Conservation (phyloP, 371 early-diverging fungal genomes). For the Mucor circinelloides region DNA sequence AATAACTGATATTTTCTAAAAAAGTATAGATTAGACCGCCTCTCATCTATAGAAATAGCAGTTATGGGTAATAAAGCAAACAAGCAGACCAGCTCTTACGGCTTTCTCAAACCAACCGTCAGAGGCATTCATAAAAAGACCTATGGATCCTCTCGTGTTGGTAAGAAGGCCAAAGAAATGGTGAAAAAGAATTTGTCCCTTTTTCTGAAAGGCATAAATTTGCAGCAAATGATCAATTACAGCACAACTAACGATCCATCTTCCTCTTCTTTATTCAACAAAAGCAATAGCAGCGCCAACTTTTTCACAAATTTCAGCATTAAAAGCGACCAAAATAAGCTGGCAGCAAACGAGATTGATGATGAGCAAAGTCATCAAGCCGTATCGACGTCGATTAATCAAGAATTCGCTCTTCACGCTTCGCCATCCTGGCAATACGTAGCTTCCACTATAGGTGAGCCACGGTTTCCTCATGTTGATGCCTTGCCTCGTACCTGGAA, state of each 20-base stretch:
- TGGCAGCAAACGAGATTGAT: conserved; percentile 13
- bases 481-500: conserved; percentile 25
- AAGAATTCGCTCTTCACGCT: conserved; percentile 13
- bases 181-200: conserved; percentile 21
- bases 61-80: conserved; percentile 27
- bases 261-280: neutral
- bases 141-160: conserved; percentile 16
- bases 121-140: conserved; percentile 19
- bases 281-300: neutral
- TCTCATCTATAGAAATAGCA: conserved; percentile 10
- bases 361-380: conserved; percentile 11
- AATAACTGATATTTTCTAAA: neutral
- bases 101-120: conserved; percentile 8
- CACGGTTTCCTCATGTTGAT: conserved; percentile 11
- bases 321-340: neutral
- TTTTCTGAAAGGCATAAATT: conserved; percentile 17
- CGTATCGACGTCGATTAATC: neutral
- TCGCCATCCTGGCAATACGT: conserved; percentile 17
- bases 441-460: conserved; percentile 10
- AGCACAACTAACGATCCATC: conserved; percentile 5
- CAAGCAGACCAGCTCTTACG: conserved; percentile 8
- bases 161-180: conserved; percentile 18
- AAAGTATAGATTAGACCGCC: neutral
- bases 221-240: conserved; percentile 10
- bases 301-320: neutral